Evolutionary conservation across 75 land plant species (phyloP).

Genomic region (Pseudotsuga menziesii): DNA sequence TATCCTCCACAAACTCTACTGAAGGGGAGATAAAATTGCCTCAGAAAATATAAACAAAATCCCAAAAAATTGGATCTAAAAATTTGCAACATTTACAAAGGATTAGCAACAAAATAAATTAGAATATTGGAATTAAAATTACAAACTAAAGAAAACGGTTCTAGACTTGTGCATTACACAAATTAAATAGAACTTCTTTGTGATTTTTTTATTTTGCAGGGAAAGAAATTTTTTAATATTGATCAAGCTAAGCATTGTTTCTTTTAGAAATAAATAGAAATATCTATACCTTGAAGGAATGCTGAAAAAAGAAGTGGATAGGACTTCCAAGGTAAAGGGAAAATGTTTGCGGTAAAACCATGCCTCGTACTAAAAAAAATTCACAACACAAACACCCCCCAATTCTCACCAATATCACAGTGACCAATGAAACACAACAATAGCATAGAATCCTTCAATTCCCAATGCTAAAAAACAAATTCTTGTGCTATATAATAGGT

Average conservation of each 20-base stretch:
- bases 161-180: background rate
- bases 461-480: no score
- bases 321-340: background rate
- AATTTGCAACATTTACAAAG: background rate
- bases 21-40: background rate
- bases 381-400: background rate
- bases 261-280: background rate
- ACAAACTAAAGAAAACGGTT: background rate
- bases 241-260: background rate
- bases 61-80: background rate
- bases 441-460: no score
- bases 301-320: background rate
- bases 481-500: no score
- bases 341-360: background rate
- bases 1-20: constrained; percentile 4
- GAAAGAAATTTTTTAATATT: background rate
- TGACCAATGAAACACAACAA: no score
- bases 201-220: no score
- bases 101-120: background rate
- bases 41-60: background rate
- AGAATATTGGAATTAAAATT: background rate
- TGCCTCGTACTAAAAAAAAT: background rate
- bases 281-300: background rate
- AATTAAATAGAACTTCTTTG: background rate
- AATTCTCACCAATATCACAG: no score